A percentile compares a stretch with the other conserved stretches of the same genome.
These are phyloP conservation scores for Jaapia argillacea DNA, from an alignment of 768 basidiomycete genomes.

Conservation along the genomic window DNA sequence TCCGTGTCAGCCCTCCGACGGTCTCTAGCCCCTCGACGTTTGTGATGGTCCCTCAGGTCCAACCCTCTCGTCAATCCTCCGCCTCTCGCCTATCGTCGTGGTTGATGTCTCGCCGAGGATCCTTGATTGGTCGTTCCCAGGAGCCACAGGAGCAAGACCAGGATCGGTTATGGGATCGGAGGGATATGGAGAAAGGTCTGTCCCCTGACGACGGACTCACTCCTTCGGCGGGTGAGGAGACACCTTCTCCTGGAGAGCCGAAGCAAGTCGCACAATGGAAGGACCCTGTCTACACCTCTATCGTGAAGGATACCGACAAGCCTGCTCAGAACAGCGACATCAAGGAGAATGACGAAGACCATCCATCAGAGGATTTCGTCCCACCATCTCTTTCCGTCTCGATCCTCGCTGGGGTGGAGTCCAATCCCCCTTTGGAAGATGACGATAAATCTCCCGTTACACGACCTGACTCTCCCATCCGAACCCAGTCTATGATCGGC, in stretches of 20 bases:
- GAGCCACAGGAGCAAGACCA: constrained; percentile 16
- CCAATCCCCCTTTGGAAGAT: constrained; percentile 5
- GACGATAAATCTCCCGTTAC: constrained; percentile 1
- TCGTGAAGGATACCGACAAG: neutral
- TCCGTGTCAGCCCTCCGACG: neutral
- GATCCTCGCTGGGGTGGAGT: neutral
- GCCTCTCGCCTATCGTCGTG: constrained; percentile 29
- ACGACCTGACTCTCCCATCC: neutral
- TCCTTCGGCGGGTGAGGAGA: neutral
- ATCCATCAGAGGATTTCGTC: neutral
- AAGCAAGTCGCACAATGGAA: constrained; percentile 7
- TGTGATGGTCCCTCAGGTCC: constrained; percentile 4
- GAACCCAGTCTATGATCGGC: neutral
- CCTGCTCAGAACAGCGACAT: neutral
- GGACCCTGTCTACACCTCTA: constrained; percentile 12
- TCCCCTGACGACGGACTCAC: constrained; percentile 4
- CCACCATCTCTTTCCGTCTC: neutral
- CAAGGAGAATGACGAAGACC: neutral
- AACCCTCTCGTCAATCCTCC: constrained; percentile 14
- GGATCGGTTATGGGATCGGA: constrained; percentile 21
- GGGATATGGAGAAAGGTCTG: constrained; percentile 20
- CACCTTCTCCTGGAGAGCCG: constrained; percentile 4
- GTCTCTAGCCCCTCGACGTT: neutral
- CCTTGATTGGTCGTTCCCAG: neutral
- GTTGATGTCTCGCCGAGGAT: constrained; percentile 16